phyloP scores from a whole-genome alignment of 441 rosid species.

The Lepidium campestre region DNA sequence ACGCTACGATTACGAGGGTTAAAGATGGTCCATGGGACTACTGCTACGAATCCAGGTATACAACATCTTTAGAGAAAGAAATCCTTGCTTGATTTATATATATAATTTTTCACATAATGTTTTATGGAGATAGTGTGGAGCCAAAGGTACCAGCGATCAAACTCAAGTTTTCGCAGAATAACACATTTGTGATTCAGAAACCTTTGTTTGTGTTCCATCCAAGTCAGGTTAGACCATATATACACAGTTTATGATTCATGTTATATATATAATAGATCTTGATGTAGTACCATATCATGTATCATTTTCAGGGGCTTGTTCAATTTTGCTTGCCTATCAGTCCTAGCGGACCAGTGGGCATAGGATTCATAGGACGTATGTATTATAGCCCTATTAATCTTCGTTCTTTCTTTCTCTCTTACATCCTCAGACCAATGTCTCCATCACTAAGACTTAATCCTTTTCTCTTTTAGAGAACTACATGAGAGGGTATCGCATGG shows the following conservation, averaged over 20 bases:
- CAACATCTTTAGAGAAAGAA: background rate
- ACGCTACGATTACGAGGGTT: constrained; percentile 39
- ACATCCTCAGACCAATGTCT: background rate
- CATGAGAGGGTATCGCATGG: constrained; percentile 69
- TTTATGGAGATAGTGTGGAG: constrained; percentile 31
- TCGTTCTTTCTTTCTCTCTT: background rate
- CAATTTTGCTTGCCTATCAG: constrained; percentile 74
- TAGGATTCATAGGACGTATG: constrained; percentile 66
- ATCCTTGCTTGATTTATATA: background rate
- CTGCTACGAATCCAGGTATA: constrained; percentile 74
- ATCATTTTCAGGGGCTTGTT: constrained; percentile 27
- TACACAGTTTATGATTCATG: background rate
- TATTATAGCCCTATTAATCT: background rate
- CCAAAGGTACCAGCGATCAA: constrained; percentile 57
- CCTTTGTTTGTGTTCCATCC: constrained; percentile 54
- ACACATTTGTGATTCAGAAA: constrained; percentile 61
- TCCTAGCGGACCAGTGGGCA: constrained; percentile 36
- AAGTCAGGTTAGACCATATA: constrained; percentile 17
- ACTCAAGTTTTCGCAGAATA: constrained; percentile 60
- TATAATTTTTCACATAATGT: background rate
- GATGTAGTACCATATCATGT: background rate
- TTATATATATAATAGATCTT: background rate
- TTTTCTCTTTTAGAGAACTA: constrained; percentile 61
- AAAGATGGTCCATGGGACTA: constrained; percentile 55
- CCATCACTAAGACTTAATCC: background rate